These are phyloP conservation scores for Picea abies DNA, from an alignment of 83 land plant species.

Conservation along the genomic window DNA sequence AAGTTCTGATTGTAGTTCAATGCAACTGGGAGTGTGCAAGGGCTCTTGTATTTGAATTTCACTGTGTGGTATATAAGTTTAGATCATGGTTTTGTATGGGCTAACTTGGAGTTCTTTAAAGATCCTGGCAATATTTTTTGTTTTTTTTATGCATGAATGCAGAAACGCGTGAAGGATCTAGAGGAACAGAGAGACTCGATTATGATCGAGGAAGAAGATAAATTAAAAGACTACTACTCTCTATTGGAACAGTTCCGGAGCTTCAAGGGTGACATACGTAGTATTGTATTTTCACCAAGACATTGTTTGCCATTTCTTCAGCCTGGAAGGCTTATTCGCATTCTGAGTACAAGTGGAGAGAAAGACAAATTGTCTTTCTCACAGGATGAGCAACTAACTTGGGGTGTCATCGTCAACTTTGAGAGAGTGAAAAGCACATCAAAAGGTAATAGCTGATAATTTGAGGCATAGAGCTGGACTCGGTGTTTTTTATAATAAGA, in stretches of 20 bases:
- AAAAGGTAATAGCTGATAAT: conserved; percentile 43
- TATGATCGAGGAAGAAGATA: conserved; percentile 89
- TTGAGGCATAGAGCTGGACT: neutral
- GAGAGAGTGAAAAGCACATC: conserved; percentile 58
- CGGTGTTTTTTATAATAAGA: no score
- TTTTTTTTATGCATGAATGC: conserved; percentile 21
- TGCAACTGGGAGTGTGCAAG: neutral
- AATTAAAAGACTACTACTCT: conserved; percentile 68
- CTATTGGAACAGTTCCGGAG: conserved; percentile 68
- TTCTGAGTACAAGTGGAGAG: conserved; percentile 42
- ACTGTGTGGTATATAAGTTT: neutral
- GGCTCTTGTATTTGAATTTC: neutral
- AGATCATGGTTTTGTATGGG: neutral
- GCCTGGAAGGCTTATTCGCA: conserved; percentile 83
- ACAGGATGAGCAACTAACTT: conserved; percentile 59
- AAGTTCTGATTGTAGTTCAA: neutral
- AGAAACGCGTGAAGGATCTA: conserved; percentile 79
- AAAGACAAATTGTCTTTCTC: conserved; percentile 40
- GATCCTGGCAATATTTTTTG: neutral
- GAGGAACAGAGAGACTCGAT: conserved; percentile 86
- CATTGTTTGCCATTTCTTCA: conserved; percentile 88
- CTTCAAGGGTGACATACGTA: conserved; percentile 72
- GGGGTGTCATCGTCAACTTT: conserved; percentile 96
- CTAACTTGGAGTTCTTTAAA: neutral
- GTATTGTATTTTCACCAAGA: conserved; percentile 84